Evolutionary conservation across 1,284 basidiomycete genomes (phyloP).

Genomic region (Calocybe gambosa): DNA sequence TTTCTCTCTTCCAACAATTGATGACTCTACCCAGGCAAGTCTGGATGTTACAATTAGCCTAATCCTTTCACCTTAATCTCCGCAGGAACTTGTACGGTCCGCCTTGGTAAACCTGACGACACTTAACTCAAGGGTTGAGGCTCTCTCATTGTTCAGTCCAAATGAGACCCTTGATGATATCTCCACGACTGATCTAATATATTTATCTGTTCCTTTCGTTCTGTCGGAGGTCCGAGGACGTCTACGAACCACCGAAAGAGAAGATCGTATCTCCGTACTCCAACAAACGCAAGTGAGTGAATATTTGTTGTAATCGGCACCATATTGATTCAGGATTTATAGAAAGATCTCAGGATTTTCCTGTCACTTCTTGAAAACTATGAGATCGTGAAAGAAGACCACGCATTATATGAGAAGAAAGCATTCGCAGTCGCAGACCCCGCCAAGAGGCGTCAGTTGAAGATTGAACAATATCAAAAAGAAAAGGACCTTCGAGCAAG

Average conservation of each 20-base stretch:
- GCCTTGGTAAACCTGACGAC: slow-evolving; percentile 47
- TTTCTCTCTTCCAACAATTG: slow-evolving; percentile 21
- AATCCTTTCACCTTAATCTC: not conserved
- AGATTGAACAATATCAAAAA: slow-evolving; percentile 82
- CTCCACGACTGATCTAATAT: slow-evolving; percentile 73
- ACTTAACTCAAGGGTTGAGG: slow-evolving; percentile 44
- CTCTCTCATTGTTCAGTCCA: slow-evolving; percentile 74
- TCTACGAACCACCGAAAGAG: slow-evolving; percentile 50
- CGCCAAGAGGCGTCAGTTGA: slow-evolving; percentile 69
- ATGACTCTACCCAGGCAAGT: slow-evolving; percentile 29
- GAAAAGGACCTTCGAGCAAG: slow-evolving; percentile 73
- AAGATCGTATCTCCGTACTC: slow-evolving; percentile 56
- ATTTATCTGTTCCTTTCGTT: slow-evolving; percentile 74
- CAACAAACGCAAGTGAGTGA: slow-evolving; percentile 54
- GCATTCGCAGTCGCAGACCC: slow-evolving; percentile 53
- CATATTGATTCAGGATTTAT: slow-evolving; percentile 18
- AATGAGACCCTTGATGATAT: slow-evolving; percentile 87
- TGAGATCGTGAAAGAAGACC: slow-evolving; percentile 62
- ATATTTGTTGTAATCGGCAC: slow-evolving; percentile 4
- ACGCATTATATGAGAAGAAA: slow-evolving; percentile 43
- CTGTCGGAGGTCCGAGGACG: slow-evolving; percentile 69
- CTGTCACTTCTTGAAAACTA: slow-evolving; percentile 60
- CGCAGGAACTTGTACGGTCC: slow-evolving; percentile 52
- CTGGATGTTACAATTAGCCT: not conserved
- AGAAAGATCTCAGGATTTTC: slow-evolving; percentile 60